These are phyloP conservation scores for Asterophora parasitica DNA, from an alignment of 768 basidiomycete genomes.

Conservation along the genomic window DNA sequence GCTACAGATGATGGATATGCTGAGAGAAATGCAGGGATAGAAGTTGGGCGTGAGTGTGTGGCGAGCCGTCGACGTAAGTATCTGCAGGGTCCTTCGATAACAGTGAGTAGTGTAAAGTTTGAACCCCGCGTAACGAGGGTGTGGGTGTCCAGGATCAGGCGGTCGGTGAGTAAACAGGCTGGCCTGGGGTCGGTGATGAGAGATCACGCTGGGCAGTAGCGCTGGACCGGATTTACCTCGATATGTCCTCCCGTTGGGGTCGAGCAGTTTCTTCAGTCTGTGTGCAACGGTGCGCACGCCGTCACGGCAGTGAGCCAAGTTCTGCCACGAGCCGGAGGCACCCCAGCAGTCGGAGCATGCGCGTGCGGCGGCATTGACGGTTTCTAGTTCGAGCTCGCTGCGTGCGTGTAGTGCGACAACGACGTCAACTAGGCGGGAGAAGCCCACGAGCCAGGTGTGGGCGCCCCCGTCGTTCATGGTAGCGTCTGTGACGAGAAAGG, in stretches of 20 bases:
- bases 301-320: slow-evolving; percentile 59
- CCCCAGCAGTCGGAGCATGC: slow-evolving; percentile 82
- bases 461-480: slow-evolving; percentile 58
- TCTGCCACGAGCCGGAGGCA: slow-evolving; percentile 63
- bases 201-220: background rate
- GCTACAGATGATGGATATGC: background rate
- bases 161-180: slow-evolving; percentile 24
- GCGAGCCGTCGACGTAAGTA: slow-evolving; percentile 1
- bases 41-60: background rate
- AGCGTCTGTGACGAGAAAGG: slow-evolving; percentile 74
- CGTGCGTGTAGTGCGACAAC: slow-evolving; percentile 64
- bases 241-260: slow-evolving; percentile 51
- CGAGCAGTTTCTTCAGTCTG: slow-evolving; percentile 54
- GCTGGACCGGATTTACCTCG: slow-evolving; percentile 25
- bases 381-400: slow-evolving; percentile 71
- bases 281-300: slow-evolving; percentile 55
- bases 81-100: too few species aligned
- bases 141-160: slow-evolving; percentile 24
- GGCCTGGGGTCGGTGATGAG: slow-evolving; percentile 22
- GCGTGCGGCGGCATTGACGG: slow-evolving; percentile 63
- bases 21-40: background rate
- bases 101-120: background rate
- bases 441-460: slow-evolving; percentile 59
- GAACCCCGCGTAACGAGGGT: background rate
- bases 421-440: slow-evolving; percentile 67